A percentile compares a stretch with the other conserved stretches of the same genome.
These are phyloP conservation scores for Irpex lacteus DNA, from an alignment of 1,284 basidiomycete species.

Conservation along the genomic window DNA sequence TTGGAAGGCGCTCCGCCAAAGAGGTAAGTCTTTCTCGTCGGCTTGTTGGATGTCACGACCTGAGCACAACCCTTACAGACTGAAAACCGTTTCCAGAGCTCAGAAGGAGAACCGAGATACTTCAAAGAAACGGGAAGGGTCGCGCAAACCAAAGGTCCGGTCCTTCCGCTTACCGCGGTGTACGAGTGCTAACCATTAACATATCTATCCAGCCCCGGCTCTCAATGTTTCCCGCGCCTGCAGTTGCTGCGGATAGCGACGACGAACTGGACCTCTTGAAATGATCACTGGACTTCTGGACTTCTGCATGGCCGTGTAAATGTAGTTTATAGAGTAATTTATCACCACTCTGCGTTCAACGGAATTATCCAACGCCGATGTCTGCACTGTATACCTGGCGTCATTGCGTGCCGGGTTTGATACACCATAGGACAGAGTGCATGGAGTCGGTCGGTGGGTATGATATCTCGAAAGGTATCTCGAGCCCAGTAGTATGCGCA, in stretches of 20 bases:
- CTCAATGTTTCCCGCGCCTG: conserved; percentile 16
- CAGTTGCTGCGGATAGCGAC: conserved; percentile 10
- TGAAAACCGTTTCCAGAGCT: conserved; percentile 13
- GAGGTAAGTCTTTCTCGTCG: background rate
- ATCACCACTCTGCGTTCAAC: too few relatives aligned
- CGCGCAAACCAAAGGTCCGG: conserved; percentile 14
- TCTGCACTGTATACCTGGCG: too few relatives aligned
- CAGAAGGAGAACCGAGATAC: conserved; percentile 15
- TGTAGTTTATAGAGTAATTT: too few relatives aligned
- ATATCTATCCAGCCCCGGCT: conserved; percentile 14
- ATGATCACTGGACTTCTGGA: background rate
- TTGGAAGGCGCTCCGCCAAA: background rate
- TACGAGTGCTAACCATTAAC: background rate
- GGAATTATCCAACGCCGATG: too few relatives aligned
- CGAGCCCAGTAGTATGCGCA: too few relatives aligned
- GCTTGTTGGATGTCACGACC: too few relatives aligned
- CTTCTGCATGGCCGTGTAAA: too few relatives aligned
- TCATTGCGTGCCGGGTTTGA: too few relatives aligned
- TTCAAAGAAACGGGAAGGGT: background rate
- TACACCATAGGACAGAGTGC: too few relatives aligned
- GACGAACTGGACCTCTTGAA: conserved; percentile 18
- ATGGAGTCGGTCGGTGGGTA: too few relatives aligned
- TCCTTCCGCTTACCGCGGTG: background rate
- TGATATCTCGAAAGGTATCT: too few relatives aligned
- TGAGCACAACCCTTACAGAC: background rate